phyloP scores from a whole-genome alignment of 352 stramenopile genomes.

The Phytophthora cactorum region DNA sequence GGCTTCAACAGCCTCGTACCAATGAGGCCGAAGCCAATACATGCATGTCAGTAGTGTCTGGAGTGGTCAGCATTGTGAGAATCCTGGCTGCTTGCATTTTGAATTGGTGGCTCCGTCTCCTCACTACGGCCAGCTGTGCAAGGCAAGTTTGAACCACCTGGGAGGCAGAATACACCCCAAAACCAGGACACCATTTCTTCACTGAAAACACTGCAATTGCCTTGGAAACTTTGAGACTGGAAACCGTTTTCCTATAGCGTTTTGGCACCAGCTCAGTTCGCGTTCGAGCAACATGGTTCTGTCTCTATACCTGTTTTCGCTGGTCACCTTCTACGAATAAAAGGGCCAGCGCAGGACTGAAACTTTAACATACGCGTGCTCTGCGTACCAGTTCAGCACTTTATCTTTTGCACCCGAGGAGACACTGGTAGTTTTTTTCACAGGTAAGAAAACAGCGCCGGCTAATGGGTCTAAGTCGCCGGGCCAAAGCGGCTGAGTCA shows the following conservation, averaged over 20 bases:
- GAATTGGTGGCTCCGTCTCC: neutral
- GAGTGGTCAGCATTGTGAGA: neutral
- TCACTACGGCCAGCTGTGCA: neutral
- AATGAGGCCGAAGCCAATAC: neutral
- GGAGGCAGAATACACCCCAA: neutral
- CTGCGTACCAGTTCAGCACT: conserved; percentile 4
- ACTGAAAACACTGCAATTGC: neutral
- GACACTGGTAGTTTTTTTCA: neutral
- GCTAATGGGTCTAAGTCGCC: conserved; percentile 37
- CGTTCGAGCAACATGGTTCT: conserved; percentile 2
- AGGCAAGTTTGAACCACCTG: conserved; percentile 1
- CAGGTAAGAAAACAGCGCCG: neutral
- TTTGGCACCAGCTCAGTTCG: neutral
- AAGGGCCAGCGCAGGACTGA: conserved; percentile 13
- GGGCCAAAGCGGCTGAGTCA: conserved; percentile 27
- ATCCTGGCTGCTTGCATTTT: neutral
- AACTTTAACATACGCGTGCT: conserved; percentile 9
- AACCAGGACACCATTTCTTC: neutral
- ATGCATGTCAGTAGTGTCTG: no score
- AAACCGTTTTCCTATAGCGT: neutral
- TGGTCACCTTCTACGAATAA: conserved; percentile 23
- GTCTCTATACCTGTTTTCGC: conserved; percentile 14
- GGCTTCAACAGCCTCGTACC: neutral
- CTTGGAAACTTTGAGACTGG: neutral
- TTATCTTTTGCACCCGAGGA: conserved; percentile 4